Conservation (phyloP, 345 rosid species). For the Ricinus communis region DNA sequence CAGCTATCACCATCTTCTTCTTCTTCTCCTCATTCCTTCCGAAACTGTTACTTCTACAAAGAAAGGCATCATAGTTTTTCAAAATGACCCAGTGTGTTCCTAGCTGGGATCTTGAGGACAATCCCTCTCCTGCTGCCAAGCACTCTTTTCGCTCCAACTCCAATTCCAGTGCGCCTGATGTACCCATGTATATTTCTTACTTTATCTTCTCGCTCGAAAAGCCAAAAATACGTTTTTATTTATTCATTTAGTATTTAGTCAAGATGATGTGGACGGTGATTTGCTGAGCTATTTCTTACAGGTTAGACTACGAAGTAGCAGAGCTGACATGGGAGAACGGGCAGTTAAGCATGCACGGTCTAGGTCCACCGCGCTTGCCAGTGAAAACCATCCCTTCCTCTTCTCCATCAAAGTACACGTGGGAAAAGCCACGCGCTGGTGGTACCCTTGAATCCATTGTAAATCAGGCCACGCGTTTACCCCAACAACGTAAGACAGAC, state of each 20-base stretch:
- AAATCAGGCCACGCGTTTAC: conserved; percentile 68
- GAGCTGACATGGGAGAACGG: conserved; percentile 98
- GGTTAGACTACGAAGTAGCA: conserved; percentile 74
- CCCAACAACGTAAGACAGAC: conserved; percentile 8
- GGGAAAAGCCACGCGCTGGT: conserved; percentile 52
- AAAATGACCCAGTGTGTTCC: conserved; percentile 92
- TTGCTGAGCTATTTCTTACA: conserved; percentile 22
- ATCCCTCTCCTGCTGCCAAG: conserved; percentile 23
- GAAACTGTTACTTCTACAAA: background rate
- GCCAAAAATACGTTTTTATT: background rate
- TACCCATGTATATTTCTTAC: conserved; percentile 43
- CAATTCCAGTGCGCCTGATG: conserved; percentile 39
- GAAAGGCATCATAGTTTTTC: background rate
- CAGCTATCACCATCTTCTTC: background rate
- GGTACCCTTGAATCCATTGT: conserved; percentile 93
- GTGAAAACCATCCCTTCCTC: conserved; percentile 26
- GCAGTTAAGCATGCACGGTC: conserved; percentile 73
- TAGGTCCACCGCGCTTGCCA: conserved; percentile 54
- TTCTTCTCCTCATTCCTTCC: no score
- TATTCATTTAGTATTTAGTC: background rate
- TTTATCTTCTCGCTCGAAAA: background rate
- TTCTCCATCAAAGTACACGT: conserved; percentile 43
- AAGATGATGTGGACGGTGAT: background rate
- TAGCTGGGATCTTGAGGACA: conserved; percentile 59
- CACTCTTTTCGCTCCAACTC: conserved; percentile 44